phyloP scores from a whole-genome alignment of 116 monocot genomes.

The Phalaenopsis hybrid region DNA sequence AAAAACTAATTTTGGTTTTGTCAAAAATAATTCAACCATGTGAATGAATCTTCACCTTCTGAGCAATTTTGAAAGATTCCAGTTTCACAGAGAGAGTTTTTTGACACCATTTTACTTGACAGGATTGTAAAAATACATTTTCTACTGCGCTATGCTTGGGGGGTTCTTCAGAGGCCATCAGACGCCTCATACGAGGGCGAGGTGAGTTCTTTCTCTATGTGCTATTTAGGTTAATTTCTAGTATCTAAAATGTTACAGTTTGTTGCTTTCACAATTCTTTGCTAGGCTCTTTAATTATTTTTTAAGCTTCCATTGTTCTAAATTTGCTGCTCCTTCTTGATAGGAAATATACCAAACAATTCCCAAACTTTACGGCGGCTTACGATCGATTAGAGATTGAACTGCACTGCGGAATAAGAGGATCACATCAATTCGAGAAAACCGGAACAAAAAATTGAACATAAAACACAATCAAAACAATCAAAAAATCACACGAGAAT shows the following conservation, averaged over 20 bases:
- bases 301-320: neutral
- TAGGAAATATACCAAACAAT: too few species aligned
- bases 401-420: too few species aligned
- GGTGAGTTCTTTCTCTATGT: conserved; percentile 38
- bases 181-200: conserved; percentile 66
- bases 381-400: too few species aligned
- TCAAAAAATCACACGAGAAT: too few species aligned
- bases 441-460: too few species aligned
- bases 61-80: neutral
- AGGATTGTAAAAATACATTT: conserved; percentile 94
- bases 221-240: neutral
- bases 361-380: too few species aligned
- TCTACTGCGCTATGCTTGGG: conserved; percentile 83
- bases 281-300: neutral
- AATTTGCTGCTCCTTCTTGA: neutral
- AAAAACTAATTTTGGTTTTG: neutral
- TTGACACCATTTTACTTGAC: conserved; percentile 11
- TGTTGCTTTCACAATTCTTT: neutral
- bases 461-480: too few species aligned
- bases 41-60: neutral
- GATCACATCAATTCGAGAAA: too few species aligned
- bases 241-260: neutral
- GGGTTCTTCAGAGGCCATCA: conserved; percentile 71
- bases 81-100: neutral
- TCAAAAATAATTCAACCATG: neutral